Base-by-base conservation (phyloP, 1,139 yeast genomes). In the Saccharomyces pastorianus region DNA sequence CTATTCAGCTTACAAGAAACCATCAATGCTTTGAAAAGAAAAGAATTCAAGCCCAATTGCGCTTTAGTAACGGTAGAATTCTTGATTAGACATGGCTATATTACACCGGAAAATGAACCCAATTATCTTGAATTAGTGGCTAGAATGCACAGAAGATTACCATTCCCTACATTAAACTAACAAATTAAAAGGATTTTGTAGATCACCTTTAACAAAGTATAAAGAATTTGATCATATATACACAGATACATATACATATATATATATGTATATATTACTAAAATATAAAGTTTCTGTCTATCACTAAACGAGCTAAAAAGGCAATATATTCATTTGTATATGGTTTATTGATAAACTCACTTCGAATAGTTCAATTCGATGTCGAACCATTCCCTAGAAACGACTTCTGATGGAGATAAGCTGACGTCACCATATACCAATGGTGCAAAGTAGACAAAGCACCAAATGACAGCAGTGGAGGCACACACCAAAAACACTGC, bases 11-110 rank as follows among this genome's bases (percentile, higher is more conserved):
- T 87, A 1, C 81, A 77, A 8, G 84, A 87, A 59, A 80, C 88
- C 0, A 59, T 77, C 38, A 59, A 65, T 27, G 75, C 79, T 25
- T 64, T 91, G 28, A 64, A 66, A 7, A 66, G 68, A 0, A 82
- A 81, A 0, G 80, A 83, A 60, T 93, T 93, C 73, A 93, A 93
- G 69, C 96, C 96, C 47, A 93, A 93, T 63, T 87, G 96, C 71
- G 96, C 85, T 0, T 70, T 86, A 51, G 84, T 91, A 2, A 76
- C 87, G 46, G 75, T 90, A 26, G 98, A 93, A 64, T 93, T 93
- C 63, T 74, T 93, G 58, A 78, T 91, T 25, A 81, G 99, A 61
- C 93, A 87, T 64, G 96, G 96, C 1, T 66, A 76, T 38, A 66
- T 89, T 26, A 78, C 82, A 0, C 74, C 83, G 0, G 85, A 80